phyloP scores from a whole-genome alignment of 2,329 filamentous ascomycete genomes.

The Pseudogymnoascus sp. region DNA sequence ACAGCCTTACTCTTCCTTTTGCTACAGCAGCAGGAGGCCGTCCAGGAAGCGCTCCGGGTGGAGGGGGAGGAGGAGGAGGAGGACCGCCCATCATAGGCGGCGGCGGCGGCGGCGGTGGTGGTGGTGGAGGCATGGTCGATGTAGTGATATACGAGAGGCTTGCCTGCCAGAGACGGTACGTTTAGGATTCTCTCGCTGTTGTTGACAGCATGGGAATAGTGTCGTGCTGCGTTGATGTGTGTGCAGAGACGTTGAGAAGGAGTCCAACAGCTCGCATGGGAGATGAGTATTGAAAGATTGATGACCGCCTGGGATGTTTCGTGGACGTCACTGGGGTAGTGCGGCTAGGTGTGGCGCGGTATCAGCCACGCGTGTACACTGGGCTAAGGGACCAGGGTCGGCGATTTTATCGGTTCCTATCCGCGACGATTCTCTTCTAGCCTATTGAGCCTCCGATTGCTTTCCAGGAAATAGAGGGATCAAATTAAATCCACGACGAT shows the following conservation, averaged over 20 bases:
- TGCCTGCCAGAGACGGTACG: neutral
- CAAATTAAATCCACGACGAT: constrained; percentile 25
- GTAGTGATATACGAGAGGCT: neutral
- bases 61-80: constrained; percentile 58
- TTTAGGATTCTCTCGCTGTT: neutral
- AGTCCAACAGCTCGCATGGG: neutral
- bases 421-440: constrained; percentile 3
- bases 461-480: neutral
- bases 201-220: neutral
- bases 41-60: constrained; percentile 49
- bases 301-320: constrained; percentile 9
- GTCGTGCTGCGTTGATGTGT: neutral
- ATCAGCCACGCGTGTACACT: constrained; percentile 3
- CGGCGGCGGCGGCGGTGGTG: constrained; percentile 62
- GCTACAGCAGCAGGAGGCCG: constrained; percentile 48
- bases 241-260: neutral
- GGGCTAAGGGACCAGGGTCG: constrained; percentile 5
- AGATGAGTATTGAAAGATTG: constrained; percentile 3
- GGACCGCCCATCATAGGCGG: constrained; percentile 42
- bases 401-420: constrained; percentile 2
- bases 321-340: constrained; percentile 9
- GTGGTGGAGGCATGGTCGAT: constrained; percentile 40
- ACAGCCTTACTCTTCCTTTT: constrained; percentile 51
- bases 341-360: constrained; percentile 9
- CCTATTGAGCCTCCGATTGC: neutral